These are phyloP conservation scores for Botrytis squamosa DNA, from an alignment of 2,329 filamentous ascomycete genomes.

Conservation along the genomic window DNA sequence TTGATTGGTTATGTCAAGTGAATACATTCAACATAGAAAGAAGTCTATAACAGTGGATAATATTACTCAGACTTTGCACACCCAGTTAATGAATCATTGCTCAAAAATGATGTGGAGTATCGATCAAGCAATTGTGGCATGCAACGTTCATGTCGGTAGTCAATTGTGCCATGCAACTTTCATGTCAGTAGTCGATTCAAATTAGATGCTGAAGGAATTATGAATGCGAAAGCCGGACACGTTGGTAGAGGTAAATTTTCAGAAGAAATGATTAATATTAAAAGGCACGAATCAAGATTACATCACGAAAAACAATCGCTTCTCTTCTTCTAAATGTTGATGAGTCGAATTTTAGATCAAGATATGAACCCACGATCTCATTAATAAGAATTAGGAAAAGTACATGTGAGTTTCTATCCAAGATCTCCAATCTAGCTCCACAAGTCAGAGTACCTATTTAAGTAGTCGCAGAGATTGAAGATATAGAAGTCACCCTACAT, in stretches of 20 bases:
- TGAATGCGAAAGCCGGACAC: no score
- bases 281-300: no score
- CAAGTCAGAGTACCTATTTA: no score
- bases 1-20: background rate
- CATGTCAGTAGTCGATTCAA: no score
- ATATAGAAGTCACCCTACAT: background rate
- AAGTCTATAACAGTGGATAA: background rate
- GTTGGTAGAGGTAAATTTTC: background rate
- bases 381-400: background rate
- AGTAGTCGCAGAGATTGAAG: background rate
- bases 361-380: background rate
- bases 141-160: no score
- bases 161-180: no score
- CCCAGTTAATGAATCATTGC: background rate
- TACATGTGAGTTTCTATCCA: no score
- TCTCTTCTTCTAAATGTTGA: background rate
- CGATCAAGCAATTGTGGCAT: no score
- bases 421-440: background rate
- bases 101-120: background rate
- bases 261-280: accelerated
- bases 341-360: background rate
- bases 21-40: background rate
- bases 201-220: no score
- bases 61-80: background rate
- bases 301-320: background rate